Conservation (phyloP, 768 basidiomycete species). For the Collybia nuda region DNA sequence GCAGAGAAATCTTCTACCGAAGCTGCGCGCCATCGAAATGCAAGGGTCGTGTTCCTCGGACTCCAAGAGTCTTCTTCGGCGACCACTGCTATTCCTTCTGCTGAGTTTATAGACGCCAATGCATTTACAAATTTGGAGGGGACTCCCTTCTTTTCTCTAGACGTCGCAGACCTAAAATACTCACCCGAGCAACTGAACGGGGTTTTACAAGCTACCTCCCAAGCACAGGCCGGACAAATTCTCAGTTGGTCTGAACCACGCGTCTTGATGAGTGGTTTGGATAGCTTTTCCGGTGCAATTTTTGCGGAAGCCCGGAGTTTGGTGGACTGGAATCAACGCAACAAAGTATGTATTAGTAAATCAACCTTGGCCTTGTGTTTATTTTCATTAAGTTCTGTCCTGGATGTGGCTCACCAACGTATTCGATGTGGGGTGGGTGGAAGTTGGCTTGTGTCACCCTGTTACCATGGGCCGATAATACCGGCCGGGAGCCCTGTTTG, state of each 20-base stretch:
- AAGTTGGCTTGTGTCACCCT: constrained; percentile 78
- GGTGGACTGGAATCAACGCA: constrained; percentile 89
- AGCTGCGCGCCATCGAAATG: constrained; percentile 55
- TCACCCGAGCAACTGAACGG: constrained; percentile 28
- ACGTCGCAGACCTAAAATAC: constrained; percentile 51
- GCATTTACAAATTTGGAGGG: constrained; percentile 65
- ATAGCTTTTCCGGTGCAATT: constrained; percentile 63
- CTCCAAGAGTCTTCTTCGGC: constrained; percentile 50
- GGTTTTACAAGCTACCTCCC: constrained; percentile 37
- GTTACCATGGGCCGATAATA: constrained; percentile 69
- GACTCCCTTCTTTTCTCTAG: constrained; percentile 81
- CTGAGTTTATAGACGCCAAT: constrained; percentile 55
- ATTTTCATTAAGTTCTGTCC: constrained; percentile 68
- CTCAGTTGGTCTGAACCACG: constrained; percentile 67
- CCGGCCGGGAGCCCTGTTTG: constrained; percentile 60
- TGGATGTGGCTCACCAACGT: constrained; percentile 74
- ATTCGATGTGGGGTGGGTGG: constrained; percentile 93
- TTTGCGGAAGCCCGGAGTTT: constrained; percentile 76
- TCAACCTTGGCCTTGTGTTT: neutral
- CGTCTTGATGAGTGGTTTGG: constrained; percentile 50
- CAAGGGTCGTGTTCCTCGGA: constrained; percentile 74
- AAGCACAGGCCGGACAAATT: constrained; percentile 32
- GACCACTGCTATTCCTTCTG: constrained; percentile 54
- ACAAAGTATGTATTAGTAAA: constrained; percentile 51
- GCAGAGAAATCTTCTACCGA: constrained; percentile 34